phyloP scores from a whole-genome alignment of 345 rosid genomes.

The Eucalyptus microcorys region DNA sequence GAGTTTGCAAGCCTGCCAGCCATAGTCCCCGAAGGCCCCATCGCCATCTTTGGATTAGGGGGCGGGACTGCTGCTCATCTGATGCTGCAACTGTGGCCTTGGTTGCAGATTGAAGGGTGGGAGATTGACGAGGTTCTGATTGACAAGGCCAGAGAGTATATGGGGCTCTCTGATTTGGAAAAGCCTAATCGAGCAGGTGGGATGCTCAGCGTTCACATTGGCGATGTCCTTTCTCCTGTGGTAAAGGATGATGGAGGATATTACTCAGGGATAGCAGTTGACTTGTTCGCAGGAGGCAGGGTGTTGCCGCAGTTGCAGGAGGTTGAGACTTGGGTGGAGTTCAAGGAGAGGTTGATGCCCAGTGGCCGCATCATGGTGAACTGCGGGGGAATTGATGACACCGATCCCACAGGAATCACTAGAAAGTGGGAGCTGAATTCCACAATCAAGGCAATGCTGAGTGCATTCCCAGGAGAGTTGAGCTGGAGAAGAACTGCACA shows the following conservation, averaged over 20 bases:
- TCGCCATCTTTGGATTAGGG: conserved; percentile 82
- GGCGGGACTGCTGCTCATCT: conserved; percentile 90
- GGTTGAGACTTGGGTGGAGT: conserved; percentile 58
- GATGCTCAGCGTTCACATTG: conserved; percentile 37
- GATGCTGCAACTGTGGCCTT: conserved; percentile 79
- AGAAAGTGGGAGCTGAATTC: conserved; percentile 34
- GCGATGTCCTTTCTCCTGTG: conserved; percentile 39
- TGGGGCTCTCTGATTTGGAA: conserved; percentile 64
- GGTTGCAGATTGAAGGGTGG: conserved; percentile 56
- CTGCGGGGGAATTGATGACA: conserved; percentile 50
- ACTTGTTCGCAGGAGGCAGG: conserved; percentile 65
- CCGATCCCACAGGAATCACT: conserved; percentile 2
- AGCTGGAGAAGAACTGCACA: conserved; percentile 64
- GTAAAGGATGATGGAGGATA: background rate
- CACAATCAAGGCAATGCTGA: conserved; percentile 44
- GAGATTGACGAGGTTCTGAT: conserved; percentile 17
- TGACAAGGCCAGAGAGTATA: conserved; percentile 51
- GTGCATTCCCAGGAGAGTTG: conserved; percentile 68
- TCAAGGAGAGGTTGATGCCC: conserved; percentile 55
- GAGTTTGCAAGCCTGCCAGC: conserved; percentile 74
- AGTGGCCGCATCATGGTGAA: conserved; percentile 76
- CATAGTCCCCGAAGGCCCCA: conserved; percentile 57
- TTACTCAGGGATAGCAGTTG: conserved; percentile 73
- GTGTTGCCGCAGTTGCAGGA: conserved; percentile 56
- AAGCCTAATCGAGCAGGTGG: conserved; percentile 40